Base-by-base conservation (phyloP, 306 rosid genomes). In the Neltuma alba region DNA sequence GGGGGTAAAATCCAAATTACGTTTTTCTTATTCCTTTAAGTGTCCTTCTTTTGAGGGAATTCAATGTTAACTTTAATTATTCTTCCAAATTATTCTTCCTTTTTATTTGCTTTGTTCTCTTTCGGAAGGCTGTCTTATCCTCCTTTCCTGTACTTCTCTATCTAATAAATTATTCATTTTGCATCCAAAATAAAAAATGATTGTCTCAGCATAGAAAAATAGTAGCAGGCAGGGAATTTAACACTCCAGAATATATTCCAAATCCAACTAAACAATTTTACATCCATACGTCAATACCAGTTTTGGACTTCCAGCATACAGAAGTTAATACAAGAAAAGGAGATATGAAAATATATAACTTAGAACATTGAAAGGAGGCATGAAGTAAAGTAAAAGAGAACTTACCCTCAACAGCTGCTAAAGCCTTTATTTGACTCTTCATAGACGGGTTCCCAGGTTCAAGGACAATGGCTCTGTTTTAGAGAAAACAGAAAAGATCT, bases 391-490 rank as follows among this genome's bases (percentile, higher is more conserved):
- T 40, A 71, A 70, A 75, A 74, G 69, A 54, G 76, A 77, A 75
- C 81, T 80, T 86, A 93, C 99, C 83, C 81, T 91, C 89, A 78
- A 84, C 93, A 85, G 97, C 97, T 80, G 85, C 91, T 62, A 90
- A 58, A 78, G 83, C 88, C 88, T 91, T 88, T 75, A 80, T 58
- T 71, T 93, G 97, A 82, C 83, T 90, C 88, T 89, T 89, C 92
- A 72, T 86, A 45, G 97, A 79, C 7, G 96, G 97, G 82, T 89
- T 93, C 82, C 89, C 98, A 34, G 83, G 94, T 69, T 96, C 99
- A 80, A 96, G 80, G 79, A 96, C 92, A 83, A 93, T 91, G 80
- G 99, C 86, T 85, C 99, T 95, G 97, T 74, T 11, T 50, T 80
- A 81, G 78, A 79, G 36, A 88, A 81, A 58, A 77, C 62, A 65